Evolutionary conservation across 2,329 filamentous ascomycete genomes (phyloP).

Genomic region (Penicillium sp.): DNA sequence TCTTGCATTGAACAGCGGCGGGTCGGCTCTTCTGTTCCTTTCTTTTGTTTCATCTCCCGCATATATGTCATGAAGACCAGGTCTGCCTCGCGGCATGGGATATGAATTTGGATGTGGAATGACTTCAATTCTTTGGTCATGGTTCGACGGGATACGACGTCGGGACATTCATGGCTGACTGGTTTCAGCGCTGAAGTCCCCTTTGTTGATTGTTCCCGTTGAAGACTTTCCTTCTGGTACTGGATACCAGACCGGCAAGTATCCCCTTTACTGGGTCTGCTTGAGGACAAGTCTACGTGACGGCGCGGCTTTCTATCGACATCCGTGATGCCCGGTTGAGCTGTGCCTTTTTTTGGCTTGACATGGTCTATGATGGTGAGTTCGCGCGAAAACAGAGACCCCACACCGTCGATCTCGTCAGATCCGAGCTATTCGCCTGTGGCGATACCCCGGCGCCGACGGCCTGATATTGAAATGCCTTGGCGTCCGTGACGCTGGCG

Average conservation of each 20-base stretch:
- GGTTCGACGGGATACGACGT: conserved; percentile 9
- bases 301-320: conserved; percentile 20
- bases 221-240: conserved; percentile 44
- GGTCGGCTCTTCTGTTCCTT: conserved; percentile 48
- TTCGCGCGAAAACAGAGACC: conserved; percentile 4
- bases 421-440: conserved; percentile 26
- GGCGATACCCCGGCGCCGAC: conserved; percentile 24
- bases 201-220: conserved; percentile 12
- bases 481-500: conserved; percentile 38
- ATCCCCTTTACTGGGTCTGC: conserved; percentile 14
- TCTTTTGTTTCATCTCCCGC: conserved; percentile 40
- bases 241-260: conserved; percentile 41
- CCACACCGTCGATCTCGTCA: conserved; percentile 8
- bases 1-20: conserved; percentile 49
- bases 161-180: conserved; percentile 16
- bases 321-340: conserved; percentile 40
- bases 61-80: conserved; percentile 52
- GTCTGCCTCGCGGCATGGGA: conserved; percentile 52
- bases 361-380: conserved; percentile 10
- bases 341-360: conserved; percentile 19
- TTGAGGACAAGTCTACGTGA: conserved; percentile 24
- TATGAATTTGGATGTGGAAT: conserved; percentile 46
- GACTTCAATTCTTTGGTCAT: conserved; percentile 35
- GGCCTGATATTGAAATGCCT: conserved; percentile 18
- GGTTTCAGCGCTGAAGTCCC: conserved; percentile 19